Evolutionary conservation across 805 yeast species (phyloP).

Genomic region (Wickerhamomyces canadensis): DNA sequence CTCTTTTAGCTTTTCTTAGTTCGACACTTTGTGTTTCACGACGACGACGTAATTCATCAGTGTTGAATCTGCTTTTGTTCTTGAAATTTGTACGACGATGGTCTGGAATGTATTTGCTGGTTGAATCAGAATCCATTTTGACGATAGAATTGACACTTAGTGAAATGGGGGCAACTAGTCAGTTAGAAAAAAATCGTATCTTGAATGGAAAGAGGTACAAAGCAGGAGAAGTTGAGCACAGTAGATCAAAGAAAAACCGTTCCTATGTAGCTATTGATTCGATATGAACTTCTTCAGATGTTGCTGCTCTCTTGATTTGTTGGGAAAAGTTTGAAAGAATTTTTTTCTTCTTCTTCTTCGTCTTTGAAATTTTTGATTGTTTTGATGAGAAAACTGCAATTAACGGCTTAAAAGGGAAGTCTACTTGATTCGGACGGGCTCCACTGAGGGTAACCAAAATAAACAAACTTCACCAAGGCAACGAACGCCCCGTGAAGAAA

Average conservation of each 20-base stretch:
- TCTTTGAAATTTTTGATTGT: conserved; percentile 1
- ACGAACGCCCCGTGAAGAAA: too few relatives aligned
- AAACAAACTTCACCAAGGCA: conserved; percentile 2
- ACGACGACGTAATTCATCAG: conserved; percentile 95
- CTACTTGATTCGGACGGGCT: conserved; percentile 22
- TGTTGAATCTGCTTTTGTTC: conserved; percentile 88
- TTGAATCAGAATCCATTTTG: conserved; percentile 67
- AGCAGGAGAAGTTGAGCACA: too few relatives aligned
- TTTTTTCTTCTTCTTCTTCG: conserved; percentile 2
- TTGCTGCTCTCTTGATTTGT: background rate
- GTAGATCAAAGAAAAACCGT: too few relatives aligned
- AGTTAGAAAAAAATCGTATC: too few relatives aligned
- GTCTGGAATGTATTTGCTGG: conserved; percentile 88
- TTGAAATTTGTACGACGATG: conserved; percentile 95
- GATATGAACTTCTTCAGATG: background rate
- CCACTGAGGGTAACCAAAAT: conserved; percentile 36
- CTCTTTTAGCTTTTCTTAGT: conserved; percentile 92
- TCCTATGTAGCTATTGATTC: too few relatives aligned
- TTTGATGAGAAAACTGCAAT: background rate
- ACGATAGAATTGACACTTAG: too few relatives aligned
- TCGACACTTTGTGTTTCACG: conserved; percentile 97
- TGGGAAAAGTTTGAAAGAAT: too few relatives aligned
- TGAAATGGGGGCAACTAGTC: too few relatives aligned
- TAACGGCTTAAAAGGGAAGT: conserved; percentile 7
- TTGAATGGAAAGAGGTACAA: too few relatives aligned